phyloP scores from a whole-genome alignment of 2,329 filamentous ascomycete genomes.

The Pseudogymnoascus sp. region DNA sequence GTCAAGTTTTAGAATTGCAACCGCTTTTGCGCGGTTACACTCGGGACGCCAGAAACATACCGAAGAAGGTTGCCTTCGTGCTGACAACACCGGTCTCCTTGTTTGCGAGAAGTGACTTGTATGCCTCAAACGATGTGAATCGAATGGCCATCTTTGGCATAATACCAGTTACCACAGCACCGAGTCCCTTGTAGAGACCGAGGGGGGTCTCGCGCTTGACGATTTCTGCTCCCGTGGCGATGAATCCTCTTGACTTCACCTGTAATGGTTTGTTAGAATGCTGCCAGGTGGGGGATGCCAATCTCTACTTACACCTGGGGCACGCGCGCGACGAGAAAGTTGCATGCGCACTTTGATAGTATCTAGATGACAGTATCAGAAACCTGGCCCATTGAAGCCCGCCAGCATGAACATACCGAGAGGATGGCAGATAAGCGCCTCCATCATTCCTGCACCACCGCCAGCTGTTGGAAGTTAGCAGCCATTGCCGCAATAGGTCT shows the following conservation, averaged over 20 bases:
- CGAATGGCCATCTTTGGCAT: slow-evolving; percentile 99
- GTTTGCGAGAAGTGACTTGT: slow-evolving; percentile 76
- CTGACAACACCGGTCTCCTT: slow-evolving; percentile 57
- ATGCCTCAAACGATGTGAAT: slow-evolving; percentile 94
- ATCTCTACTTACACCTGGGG: slow-evolving; percentile 57
- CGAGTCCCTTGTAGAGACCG: slow-evolving; percentile 95
- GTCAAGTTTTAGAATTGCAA: slow-evolving; percentile 21
- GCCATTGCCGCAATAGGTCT: slow-evolving; percentile 7
- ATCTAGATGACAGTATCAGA: slow-evolving; percentile 42
- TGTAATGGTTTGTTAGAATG: slow-evolving; percentile 21
- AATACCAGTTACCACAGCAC: slow-evolving; percentile 91
- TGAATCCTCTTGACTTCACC: slow-evolving; percentile 75
- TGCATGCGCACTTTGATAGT: slow-evolving; percentile 99
- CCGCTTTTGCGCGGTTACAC: not conserved
- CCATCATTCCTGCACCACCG: slow-evolving; percentile 98
- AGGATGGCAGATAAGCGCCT: slow-evolving; percentile 91
- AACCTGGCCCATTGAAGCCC: not conserved
- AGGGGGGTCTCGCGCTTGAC: slow-evolving; percentile 83
- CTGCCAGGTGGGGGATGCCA: not conserved
- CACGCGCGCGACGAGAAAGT: slow-evolving; percentile 75
- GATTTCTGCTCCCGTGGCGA: slow-evolving; percentile 78
- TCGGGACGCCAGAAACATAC: slow-evolving; percentile 35
- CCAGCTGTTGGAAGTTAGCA: slow-evolving; percentile 53
- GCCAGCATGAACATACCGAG: slow-evolving; percentile 51
- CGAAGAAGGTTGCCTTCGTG: slow-evolving; percentile 63